Evolutionary conservation across 306 rosid species (phyloP), one percentile per base, ranked within the genome.

Genomic region (Cicer cuneatum): DNA sequence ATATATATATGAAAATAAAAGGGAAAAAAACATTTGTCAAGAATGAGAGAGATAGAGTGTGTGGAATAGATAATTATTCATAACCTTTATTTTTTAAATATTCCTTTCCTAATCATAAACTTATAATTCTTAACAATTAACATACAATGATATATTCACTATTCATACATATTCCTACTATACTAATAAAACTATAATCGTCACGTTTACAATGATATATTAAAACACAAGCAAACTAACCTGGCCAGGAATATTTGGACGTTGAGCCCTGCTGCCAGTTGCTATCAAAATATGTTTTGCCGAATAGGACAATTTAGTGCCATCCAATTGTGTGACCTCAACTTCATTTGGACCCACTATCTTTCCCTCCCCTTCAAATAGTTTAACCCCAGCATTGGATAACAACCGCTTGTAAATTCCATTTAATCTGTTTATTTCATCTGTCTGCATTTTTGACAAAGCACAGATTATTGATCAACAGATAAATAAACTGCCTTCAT

Each of bases 281-380:
- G 98, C 91, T 88, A 94, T 87, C 82, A 91, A 77, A 67, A 94
- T 88, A 82, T 91, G 96, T 75, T 88, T 91, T n/a, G 98, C 97
- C 41, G 97, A 83, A 81, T 85, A 94, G 64, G 93, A 82, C 85
- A 94, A 68, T 81, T 91, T 94, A 76, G 98, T 94, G 73, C 97
- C 97, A 90, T 94, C 98, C 72, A 91, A 85, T 78, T 94, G 98
- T 60, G 91, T 94, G 81, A 94, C 93, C 89, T 91, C 96, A 82
- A 94, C 97, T 78, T 94, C 98, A 82, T 94, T 84, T 49, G 92
- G 96, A 75, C 96, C 88, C 52, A 77, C 97, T 70, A 94, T 51
- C 88, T 61, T 94, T 49, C 97, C 98, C 86, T 90, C 98, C 41
- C 98, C 98, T 85, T 94, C 97, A 79, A 78, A 91, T 75, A 82